Evolutionary conservation across 768 basidiomycete genomes (phyloP), one percentile per base, ranked within the genome.

Genomic region (Suillus cothurnatus): DNA sequence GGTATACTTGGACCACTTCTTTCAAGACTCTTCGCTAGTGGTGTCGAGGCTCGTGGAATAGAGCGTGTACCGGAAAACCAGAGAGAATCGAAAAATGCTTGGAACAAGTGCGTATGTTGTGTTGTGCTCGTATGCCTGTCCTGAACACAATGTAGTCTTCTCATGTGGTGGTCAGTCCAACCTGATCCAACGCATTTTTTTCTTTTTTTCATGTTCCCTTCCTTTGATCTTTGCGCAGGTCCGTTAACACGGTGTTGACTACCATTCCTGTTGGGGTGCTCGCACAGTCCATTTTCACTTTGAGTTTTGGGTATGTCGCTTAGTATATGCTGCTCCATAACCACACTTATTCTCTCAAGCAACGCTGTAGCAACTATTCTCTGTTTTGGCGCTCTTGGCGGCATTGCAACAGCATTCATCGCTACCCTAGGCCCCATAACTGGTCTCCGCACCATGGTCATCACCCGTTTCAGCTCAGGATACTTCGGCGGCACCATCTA

Each of bases 41-140:
- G 85, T 58, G 83, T 86, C n/a, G 85, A 86, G 71, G 85, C 84
- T 4, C 75, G 84, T 72, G 85, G 85, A 23, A 81, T 86, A 9
- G 85, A 86, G 65, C 81, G 85, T 9, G 82, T 86, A 0, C 83
- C 82, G 15, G 85, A 86, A 70, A 71, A 81, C 65, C 79, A 85
- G 72, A 70, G 83, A 66, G 79, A 81, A 61, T 72, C 67, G 1
- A 82, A 81, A 63, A 80, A 83, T 64, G 69, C 77, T 19, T 82
- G 81, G 79, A 82, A 82, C 69, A 81, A 81, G 80, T 80, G 59
- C 55, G 78, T 76, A 17, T 65, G 8, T 31, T 17, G 55, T 36
- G 15, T 45, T 45, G 23, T 41, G 50, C 36, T 64, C 53, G 36
- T 8, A 11, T 59, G 26, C 19, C 57, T 34, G 7, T 59, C 36